Evolutionary conservation across 2,329 filamentous ascomycete genomes (phyloP), one percentile per base, ranked within the genome.

Genomic region (Pezicula carpinea): DNA sequence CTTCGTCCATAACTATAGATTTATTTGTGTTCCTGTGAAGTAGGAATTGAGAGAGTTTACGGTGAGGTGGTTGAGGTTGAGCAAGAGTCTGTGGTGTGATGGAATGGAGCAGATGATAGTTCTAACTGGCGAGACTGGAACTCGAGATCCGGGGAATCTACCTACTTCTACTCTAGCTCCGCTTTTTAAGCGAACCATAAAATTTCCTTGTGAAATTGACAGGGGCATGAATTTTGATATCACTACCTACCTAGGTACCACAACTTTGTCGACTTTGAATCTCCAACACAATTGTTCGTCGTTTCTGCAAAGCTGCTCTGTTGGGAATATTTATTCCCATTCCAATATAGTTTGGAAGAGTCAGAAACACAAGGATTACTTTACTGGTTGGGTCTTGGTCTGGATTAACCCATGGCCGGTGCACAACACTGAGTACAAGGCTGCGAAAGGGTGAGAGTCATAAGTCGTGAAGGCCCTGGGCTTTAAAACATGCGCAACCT

Each of bases 401-500:
- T 29, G 13, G 13, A 29, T 8, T 29, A 11, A 29, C 26, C 26
- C 13, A 29, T 29, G 26, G 26, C 26, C 5, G 26, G 26, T 29
- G 22, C 22, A 31, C 39, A 31, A 26, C 17, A 41, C 21, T 31
- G 13, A 41, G 15, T 17, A 11, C 34, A 39, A n/a, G 38, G 18
- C 15, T n/a, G 19, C 14, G 32, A 35, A 23, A n/a, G 38, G 35
- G 13, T 19, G 35, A 19, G 15, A 21, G 6, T 38, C 21, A 38
- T 15, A 13, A 21, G 4, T 38, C 26, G 13, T 8, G 13, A 11
- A 21, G 6, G 21, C 13, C 14, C 21, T 17, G 35, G 5, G 17
- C 44, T 41, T 38, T 33, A 33, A 17, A 63, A 58, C 36, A 97
- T 97, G 92, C 85, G 89, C 64, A 97, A 96, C 68, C 77, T 97